Percentiles rank a stretch among this genome's conserved stretches.
phyloP scores from a whole-genome alignment of 345 rosid genomes.

The Aquilaria sinensis region DNA sequence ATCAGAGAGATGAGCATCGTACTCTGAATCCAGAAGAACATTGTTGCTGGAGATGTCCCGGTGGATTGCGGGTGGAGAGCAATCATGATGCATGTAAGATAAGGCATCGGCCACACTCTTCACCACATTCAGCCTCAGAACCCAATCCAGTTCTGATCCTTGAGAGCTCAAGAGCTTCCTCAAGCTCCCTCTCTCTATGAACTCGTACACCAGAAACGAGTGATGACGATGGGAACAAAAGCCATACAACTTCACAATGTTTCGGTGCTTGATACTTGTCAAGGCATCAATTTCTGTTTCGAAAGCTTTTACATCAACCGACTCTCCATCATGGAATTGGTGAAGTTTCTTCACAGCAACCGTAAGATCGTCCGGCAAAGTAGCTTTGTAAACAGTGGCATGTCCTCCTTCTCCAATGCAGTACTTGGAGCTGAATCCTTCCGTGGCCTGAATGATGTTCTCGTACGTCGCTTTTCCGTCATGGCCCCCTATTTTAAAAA shows the following conservation, averaged over 20 bases:
- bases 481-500: background rate
- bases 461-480: background rate
- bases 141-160: conserved; percentile 3
- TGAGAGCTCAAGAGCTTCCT: background rate
- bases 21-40: conserved; percentile 7
- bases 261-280: background rate
- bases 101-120: conserved; percentile 12
- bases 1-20: conserved; percentile 12
- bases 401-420: conserved; percentile 14
- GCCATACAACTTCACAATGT: background rate
- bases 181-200: conserved; percentile 10
- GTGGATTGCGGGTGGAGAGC: conserved; percentile 7
- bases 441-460: conserved; percentile 5
- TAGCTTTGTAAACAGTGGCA: conserved; percentile 12
- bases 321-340: background rate
- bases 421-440: conserved; percentile 6
- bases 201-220: background rate
- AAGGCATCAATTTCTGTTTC: conserved; percentile 1
- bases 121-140: conserved; percentile 4
- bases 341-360: conserved; percentile 19
- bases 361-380: background rate
- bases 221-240: background rate
- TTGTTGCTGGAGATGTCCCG: conserved; percentile 15
- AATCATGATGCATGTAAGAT: conserved; percentile 15
- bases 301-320: background rate